These are phyloP conservation scores for Fusarium annulatum DNA, from an alignment of 2,329 filamentous ascomycete genomes.

Conservation along the genomic window DNA sequence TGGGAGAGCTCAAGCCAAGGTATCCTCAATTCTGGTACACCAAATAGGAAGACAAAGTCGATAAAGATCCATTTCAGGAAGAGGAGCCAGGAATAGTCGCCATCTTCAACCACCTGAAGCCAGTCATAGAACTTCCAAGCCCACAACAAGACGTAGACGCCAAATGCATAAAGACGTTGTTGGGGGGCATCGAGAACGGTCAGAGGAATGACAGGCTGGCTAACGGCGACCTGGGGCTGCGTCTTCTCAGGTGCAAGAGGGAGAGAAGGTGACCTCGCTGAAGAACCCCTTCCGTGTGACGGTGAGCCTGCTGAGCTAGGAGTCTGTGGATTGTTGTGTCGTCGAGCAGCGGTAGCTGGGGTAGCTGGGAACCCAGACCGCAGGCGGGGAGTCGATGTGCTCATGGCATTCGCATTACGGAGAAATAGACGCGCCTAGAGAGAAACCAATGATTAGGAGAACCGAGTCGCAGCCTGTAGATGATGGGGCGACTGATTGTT, in stretches of 20 bases:
- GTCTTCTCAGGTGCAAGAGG: slow-evolving; percentile 61
- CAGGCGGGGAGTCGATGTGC: slow-evolving; percentile 78
- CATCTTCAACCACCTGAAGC: slow-evolving; percentile 79
- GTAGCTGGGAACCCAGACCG: slow-evolving; percentile 85
- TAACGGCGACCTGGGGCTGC: slow-evolving; percentile 41
- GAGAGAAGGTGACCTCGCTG: slow-evolving; percentile 50
- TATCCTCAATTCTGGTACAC: slow-evolving; percentile 87
- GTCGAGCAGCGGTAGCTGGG: slow-evolving; percentile 64
- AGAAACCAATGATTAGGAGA: slow-evolving; percentile 31
- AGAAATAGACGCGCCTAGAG: slow-evolving; percentile 37
- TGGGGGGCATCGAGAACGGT: slow-evolving; percentile 87
- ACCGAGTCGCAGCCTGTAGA: slow-evolving; percentile 12
- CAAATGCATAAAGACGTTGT: slow-evolving; percentile 87
- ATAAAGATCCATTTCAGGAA: slow-evolving; percentile 95
- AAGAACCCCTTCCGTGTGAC: slow-evolving; percentile 46
- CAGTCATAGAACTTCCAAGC: slow-evolving; percentile 92
- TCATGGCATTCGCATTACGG: slow-evolving; percentile 84
- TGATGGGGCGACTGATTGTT: slow-evolving; percentile 17
- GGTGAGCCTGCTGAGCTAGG: slow-evolving; percentile 47
- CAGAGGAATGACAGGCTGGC: slow-evolving; percentile 79
- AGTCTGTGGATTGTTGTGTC: slow-evolving; percentile 48
- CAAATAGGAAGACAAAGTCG: slow-evolving; percentile 88
- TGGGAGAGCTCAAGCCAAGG: slow-evolving; percentile 96
- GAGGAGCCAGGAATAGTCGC: slow-evolving; percentile 86
- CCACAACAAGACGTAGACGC: slow-evolving; percentile 80